Conservation (phyloP, 2,329 filamentous ascomycete species). For the Phaeosphaeria sp. region DNA sequence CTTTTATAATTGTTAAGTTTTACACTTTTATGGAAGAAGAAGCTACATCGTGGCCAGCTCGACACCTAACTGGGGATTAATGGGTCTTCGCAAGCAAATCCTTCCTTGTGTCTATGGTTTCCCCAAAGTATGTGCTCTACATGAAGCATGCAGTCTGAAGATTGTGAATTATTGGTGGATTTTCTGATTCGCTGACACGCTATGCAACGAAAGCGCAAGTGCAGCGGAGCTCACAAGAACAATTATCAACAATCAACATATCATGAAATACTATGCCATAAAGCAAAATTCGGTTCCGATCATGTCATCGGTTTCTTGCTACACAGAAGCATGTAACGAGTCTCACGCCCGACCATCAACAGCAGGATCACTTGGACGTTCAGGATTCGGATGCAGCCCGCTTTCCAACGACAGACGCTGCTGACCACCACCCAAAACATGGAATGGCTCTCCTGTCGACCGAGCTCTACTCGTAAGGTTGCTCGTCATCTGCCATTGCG, state of each 20-base stretch:
- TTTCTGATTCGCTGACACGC: neutral
- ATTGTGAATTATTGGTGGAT: neutral
- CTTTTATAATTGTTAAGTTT: neutral
- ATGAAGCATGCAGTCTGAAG: too few species aligned
- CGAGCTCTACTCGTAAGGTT: conserved; percentile 1
- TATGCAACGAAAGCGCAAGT: neutral
- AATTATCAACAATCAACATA: neutral
- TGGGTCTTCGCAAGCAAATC: too few species aligned
- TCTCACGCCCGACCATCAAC: neutral
- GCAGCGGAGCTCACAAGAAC: neutral
- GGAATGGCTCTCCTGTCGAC: conserved; percentile 4
- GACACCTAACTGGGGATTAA: neutral
- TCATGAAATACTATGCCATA: neutral
- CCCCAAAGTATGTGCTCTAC: too few species aligned
- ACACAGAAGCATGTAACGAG: neutral
- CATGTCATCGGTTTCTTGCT: neutral
- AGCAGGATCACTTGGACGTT: neutral
- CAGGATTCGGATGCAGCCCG: neutral
- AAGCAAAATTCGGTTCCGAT: too few species aligned
- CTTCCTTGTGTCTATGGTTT: too few species aligned
- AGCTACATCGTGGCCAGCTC: neutral
- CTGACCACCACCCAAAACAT: neutral
- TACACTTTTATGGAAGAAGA: neutral
- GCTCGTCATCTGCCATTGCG: neutral
- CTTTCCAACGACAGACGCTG: neutral